These are phyloP conservation scores for Porphyrellus cyaneotinctus DNA, from an alignment of 768 basidiomycete species.

Conservation along the genomic window DNA sequence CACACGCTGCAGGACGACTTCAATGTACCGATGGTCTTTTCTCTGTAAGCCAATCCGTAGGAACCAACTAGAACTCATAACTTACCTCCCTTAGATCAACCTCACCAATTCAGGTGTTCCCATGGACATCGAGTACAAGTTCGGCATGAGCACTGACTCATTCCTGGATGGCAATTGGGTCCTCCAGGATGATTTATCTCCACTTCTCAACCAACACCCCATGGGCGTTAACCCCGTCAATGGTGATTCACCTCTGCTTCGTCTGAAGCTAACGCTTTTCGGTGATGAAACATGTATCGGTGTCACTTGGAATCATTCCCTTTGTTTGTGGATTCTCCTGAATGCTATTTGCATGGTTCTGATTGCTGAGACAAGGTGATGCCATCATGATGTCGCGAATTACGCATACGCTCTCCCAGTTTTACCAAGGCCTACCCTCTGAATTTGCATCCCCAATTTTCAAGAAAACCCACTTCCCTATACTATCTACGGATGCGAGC, in stretches of 20 bases:
- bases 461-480: constrained; percentile 20
- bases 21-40: constrained; percentile 9
- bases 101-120: constrained; percentile 18
- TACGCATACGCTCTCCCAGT: constrained; percentile 28
- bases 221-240: constrained; percentile 15
- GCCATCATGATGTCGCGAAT: constrained; percentile 26
- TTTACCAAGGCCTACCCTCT: constrained; percentile 24
- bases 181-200: constrained; percentile 21
- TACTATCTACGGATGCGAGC: constrained; percentile 14
- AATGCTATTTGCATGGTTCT: not conserved
- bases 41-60: constrained; percentile 16
- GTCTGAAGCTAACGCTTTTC: constrained; percentile 28
- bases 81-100: constrained; percentile 18
- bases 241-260: constrained; percentile 18
- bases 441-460: constrained; percentile 21
- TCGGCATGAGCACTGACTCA: constrained; percentile 2
- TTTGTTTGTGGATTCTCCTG: constrained; percentile 19
- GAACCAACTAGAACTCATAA: not conserved
- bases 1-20: constrained; percentile 25
- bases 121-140: constrained; percentile 14
- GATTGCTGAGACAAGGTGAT: constrained; percentile 24
- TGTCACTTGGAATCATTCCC: constrained; percentile 34
- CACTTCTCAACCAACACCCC: constrained; percentile 16
- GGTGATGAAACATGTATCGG: constrained; percentile 27
- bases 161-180: constrained; percentile 25